Conservation (phyloP, 176 grass and related monocot species). For the Puya raimondii region DNA sequence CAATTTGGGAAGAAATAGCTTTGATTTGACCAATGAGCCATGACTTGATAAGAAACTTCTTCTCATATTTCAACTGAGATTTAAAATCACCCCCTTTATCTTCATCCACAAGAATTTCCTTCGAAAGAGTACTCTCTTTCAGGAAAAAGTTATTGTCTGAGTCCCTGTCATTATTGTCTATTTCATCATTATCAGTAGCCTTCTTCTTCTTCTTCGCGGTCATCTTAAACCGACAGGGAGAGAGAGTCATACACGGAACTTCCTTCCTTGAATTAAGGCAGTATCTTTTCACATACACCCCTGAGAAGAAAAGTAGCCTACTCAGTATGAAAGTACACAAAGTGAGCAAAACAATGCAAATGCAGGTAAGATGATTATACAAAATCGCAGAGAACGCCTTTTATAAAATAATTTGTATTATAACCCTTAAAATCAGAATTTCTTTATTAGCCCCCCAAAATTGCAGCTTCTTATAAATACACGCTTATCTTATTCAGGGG, state of each 20-base stretch:
- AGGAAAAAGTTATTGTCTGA: constrained; percentile 26
- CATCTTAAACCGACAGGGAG: constrained; percentile 48
- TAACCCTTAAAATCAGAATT: too few species aligned
- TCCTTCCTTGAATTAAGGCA: constrained; percentile 44
- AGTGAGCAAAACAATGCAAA: neutral
- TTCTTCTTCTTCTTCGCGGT: constrained; percentile 28
- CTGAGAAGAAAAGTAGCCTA: constrained; percentile 26
- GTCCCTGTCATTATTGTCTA: constrained; percentile 29
- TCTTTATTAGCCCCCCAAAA: too few species aligned
- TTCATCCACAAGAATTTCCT: constrained; percentile 29
- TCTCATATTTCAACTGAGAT: constrained; percentile 32
- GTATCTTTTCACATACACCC: constrained; percentile 66
- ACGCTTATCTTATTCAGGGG: too few species aligned
- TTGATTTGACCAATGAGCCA: constrained; percentile 71
- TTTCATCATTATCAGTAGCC: constrained; percentile 28
- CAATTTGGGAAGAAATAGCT: constrained; percentile 40
- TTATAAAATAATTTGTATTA: too few species aligned
- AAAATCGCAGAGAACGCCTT: too few species aligned
- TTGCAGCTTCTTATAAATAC: too few species aligned
- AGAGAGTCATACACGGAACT: constrained; percentile 41
- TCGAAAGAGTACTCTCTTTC: constrained; percentile 32
- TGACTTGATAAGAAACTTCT: constrained; percentile 48
- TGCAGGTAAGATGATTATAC: neutral
- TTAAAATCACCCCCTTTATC: constrained; percentile 37
- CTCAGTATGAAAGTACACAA: neutral